Evolutionary conservation across 2,329 filamentous ascomycete species (phyloP).

Genomic region (Venturia asperata): DNA sequence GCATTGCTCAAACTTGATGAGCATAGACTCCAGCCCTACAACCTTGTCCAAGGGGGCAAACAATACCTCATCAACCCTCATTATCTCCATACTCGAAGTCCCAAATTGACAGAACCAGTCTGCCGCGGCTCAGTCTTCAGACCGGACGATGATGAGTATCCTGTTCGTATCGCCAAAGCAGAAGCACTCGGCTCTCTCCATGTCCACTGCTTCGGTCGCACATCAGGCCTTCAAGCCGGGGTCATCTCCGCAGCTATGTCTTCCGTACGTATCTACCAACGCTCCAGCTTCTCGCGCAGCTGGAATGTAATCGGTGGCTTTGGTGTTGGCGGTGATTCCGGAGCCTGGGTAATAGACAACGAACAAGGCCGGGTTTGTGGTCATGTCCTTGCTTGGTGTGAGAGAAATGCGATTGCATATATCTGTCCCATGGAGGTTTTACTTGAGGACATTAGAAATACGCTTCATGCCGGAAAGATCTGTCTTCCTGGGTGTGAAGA

Average conservation of each 20-base stretch:
- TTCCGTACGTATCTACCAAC: slow-evolving; percentile 80
- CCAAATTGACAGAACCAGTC: slow-evolving; percentile 31
- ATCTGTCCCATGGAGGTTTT: slow-evolving; percentile 93
- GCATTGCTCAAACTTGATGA: slow-evolving; percentile 75
- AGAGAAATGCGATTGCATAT: slow-evolving; percentile 73
- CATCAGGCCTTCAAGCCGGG: slow-evolving; percentile 74
- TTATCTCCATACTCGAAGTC: slow-evolving; percentile 22
- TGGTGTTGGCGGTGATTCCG: slow-evolving; percentile 78
- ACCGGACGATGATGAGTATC: slow-evolving; percentile 39
- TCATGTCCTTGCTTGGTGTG: slow-evolving; percentile 83
- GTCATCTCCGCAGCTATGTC: slow-evolving; percentile 70
- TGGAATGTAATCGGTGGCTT: slow-evolving; percentile 57
- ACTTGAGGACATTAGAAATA: slow-evolving; percentile 75
- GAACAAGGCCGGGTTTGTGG: slow-evolving; percentile 74
- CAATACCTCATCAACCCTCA: background rate
- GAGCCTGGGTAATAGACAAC: slow-evolving; percentile 86
- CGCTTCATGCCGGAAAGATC: slow-evolving; percentile 63
- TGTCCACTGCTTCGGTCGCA: slow-evolving; percentile 84
- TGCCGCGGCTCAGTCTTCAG: slow-evolving; percentile 28
- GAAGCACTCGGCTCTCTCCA: slow-evolving; percentile 62
- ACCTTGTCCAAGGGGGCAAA: slow-evolving; percentile 55
- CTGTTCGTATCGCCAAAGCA: slow-evolving; percentile 53
- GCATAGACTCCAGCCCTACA: slow-evolving; percentile 62
- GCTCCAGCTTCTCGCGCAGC: slow-evolving; percentile 68
- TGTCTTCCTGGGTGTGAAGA: slow-evolving; percentile 54